Base-by-base conservation (phyloP, 495 filamentous ascomycete species). In the Lophium mytilinum region DNA sequence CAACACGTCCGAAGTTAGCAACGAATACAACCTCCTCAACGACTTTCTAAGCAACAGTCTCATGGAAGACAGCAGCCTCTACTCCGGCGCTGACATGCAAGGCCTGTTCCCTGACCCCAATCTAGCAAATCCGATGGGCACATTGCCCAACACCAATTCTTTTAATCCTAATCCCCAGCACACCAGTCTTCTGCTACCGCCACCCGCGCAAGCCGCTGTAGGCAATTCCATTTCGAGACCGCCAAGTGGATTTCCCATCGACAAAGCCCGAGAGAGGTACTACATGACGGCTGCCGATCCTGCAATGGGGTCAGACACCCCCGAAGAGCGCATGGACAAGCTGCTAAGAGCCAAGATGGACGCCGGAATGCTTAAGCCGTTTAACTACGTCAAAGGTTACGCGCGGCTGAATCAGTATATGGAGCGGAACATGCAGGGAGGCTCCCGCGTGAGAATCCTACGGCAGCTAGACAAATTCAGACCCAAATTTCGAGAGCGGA, bases 321-420 rank as follows among this genome's bases (percentile, higher is more conserved):
- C 93, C 24, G 90, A 95, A 71, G 88, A 95, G 68, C 84, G 94
- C 55, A 94, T 97, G 89, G 88, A 93, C 69, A 89, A 90, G 63
- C 84, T 98, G 1, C 80, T 98, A 52, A 86, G 87, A 69, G 93
- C 94, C 45, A 98, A 98, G 68, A 90, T 92, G 66, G 90, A 96
- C 64, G 93, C 93, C 1, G 93, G 93, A 4, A 76, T 98, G 61
- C 75, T 98, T 60, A 90, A 90, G 66, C 93, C 93, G 9, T 98
- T 97, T 78, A 96, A 96, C 70, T 97, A 98, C 71, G 86, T 96
- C 60, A 94, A 95, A 64, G 93, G 94, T 10, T 98, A 97, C 65
- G 87, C 89, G 8, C 78, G 90, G 17, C 74, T 98, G 36, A 86
- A 89, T 50, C 80, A 80, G 55, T 97, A 96, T 68, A 93, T 98